Conservation (phyloP, 2,329 filamentous ascomycete genomes). For the Dactylonectria macrodidyma region DNA sequence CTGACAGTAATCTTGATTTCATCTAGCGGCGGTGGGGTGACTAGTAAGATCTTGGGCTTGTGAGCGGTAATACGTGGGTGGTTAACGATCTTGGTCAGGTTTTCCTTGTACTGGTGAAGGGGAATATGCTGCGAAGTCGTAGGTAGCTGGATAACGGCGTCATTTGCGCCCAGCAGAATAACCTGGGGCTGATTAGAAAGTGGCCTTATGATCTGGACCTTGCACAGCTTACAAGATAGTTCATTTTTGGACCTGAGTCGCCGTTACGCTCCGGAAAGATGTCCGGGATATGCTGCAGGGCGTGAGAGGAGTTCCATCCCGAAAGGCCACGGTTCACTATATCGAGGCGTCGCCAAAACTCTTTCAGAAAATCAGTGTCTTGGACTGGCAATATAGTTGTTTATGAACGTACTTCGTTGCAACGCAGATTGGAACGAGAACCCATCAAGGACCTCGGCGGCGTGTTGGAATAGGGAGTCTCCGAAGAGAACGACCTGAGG, state of each 20-base stretch:
- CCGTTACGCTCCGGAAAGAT: slow-evolving; percentile 77
- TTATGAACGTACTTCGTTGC: slow-evolving; percentile 71
- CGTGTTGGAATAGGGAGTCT: slow-evolving; percentile 87
- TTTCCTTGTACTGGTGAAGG: slow-evolving; percentile 80
- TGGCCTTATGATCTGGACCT: neutral
- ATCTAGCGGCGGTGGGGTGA: slow-evolving; percentile 88
- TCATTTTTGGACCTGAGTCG: slow-evolving; percentile 70
- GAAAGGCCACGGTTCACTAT: slow-evolving; percentile 90
- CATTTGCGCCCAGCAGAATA: slow-evolving; percentile 91
- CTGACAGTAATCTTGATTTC: slow-evolving; percentile 74
- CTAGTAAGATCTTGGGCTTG: slow-evolving; percentile 79
- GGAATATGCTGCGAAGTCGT: slow-evolving; percentile 82
- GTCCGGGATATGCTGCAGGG: slow-evolving; percentile 76
- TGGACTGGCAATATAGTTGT: neutral
- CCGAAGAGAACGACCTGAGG: slow-evolving; percentile 88
- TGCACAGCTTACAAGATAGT: slow-evolving; percentile 72
- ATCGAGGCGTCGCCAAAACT: slow-evolving; percentile 83
- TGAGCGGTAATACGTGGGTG: slow-evolving; percentile 81
- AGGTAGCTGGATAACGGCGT: slow-evolving; percentile 78
- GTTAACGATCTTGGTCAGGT: slow-evolving; percentile 79
- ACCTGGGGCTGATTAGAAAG: slow-evolving; percentile 64
- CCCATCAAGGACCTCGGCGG: slow-evolving; percentile 72
- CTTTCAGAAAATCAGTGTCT: slow-evolving; percentile 57
- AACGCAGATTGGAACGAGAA: slow-evolving; percentile 83
- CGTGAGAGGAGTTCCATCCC: slow-evolving; percentile 87